Evolutionary conservation across 805 yeast genomes (phyloP).

Genomic region (Candida ficus): DNA sequence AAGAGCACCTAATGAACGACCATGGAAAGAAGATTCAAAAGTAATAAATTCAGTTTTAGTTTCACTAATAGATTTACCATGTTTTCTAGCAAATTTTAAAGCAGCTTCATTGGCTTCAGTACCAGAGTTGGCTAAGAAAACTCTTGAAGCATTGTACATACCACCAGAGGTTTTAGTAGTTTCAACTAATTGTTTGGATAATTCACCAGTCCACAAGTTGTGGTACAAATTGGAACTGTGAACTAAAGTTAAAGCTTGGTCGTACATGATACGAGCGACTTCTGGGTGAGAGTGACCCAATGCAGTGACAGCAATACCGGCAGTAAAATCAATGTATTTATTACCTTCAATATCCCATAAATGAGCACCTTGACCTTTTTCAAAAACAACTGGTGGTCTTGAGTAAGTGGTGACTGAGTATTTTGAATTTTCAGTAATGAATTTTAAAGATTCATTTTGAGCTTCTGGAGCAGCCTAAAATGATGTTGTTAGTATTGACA

Average conservation of each 20-base stretch:
- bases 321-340: constrained; percentile 82
- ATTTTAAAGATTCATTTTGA: constrained; percentile 27
- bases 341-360: constrained; percentile 77
- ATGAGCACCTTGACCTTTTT: constrained; percentile 76
- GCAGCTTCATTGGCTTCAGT: constrained; percentile 82
- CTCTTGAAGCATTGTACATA: constrained; percentile 73
- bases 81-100: constrained; percentile 72
- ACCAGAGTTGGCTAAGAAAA: constrained; percentile 67
- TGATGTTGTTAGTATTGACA: neutral
- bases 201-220: constrained; percentile 77
- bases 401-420: constrained; percentile 75
- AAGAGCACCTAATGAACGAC: constrained; percentile 90
- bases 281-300: constrained; percentile 83
- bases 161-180: constrained; percentile 71
- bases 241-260: constrained; percentile 67
- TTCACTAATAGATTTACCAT: constrained; percentile 52
- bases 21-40: constrained; percentile 91
- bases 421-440: constrained; percentile 29
- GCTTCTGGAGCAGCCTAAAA: neutral
- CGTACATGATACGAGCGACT: constrained; percentile 61
- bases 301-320: constrained; percentile 97
- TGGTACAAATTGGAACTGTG: constrained; percentile 86
- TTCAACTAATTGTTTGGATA: constrained; percentile 65
- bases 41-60: constrained; percentile 74
- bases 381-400: constrained; percentile 70